Base-by-base conservation (phyloP, 2,329 filamentous ascomycete genomes). In the Teratosphaeria destructans region DNA sequence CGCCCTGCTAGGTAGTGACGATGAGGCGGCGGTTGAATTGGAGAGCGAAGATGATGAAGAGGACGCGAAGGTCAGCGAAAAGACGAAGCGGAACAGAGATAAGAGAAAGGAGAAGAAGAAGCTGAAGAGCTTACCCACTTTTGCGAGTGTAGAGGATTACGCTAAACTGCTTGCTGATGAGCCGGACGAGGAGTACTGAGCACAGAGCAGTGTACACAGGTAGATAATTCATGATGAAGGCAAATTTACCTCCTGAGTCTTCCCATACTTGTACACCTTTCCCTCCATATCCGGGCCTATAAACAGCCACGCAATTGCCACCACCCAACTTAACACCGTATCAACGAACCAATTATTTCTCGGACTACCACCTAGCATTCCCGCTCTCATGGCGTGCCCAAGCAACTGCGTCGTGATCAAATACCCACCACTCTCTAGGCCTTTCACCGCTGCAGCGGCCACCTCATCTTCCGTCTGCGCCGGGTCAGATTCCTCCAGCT, bases 61-160 rank as follows among this genome's bases (percentile, higher is more conserved):
- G 70, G 60, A 75, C 23, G 27, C 23, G 37, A 11, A 53, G 12
- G n/a, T 34, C 23, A 52, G n/a, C 23, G 32, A 43, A 29, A 54
- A 37, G 53, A 59, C 58, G 57, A 55, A 59, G 59, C 43, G 53
- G 47, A 81, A 79, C 67, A 81, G 84, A 72, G 89, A 88, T 77
- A 86, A 83, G 77, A 90, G 87, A 81, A 90, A 90, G 78, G 80
- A 97, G 77, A 86, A 83, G 77, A 90, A 87, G 81, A 90, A 90
- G 78, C 80, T 97, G 74, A 96, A 91, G 82, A 85, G 85, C 64
- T 78, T 99, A 66, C 94, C 94, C 6, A 95, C 85, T 39, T 99
- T 99, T 78, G 94, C 95, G 23, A 95, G 90, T 35, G 88, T 82
- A 35, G 94, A 97, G 58, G 94, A 97, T 72, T 99, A 97, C 74